These are phyloP conservation scores for Jacaranda copaia DNA, from an alignment of 257 asterid species.

Conservation along the genomic window DNA sequence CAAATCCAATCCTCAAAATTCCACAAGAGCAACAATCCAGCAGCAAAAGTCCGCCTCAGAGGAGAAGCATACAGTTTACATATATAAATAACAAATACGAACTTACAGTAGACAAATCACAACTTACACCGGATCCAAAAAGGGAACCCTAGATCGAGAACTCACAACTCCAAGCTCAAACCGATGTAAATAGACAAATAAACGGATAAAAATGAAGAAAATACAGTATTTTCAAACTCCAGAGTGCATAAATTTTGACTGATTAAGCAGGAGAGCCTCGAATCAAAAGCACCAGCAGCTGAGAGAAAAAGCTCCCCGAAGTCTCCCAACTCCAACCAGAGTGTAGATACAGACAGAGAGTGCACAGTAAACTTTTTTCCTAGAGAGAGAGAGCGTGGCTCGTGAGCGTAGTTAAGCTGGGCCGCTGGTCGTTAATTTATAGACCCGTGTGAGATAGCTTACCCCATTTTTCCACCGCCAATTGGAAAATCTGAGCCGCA, in stretches of 20 bases:
- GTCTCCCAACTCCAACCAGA: slow-evolving; percentile 36
- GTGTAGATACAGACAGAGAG: slow-evolving; percentile 30
- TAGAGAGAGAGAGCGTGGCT: slow-evolving; percentile 19
- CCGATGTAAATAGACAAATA: slow-evolving; percentile 2
- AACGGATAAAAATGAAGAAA: background rate
- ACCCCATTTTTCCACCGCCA: slow-evolving; percentile 38
- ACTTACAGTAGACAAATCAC: slow-evolving; percentile 16
- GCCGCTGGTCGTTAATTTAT: slow-evolving; percentile 36
- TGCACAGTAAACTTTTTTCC: slow-evolving; percentile 9
- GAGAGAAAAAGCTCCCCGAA: slow-evolving; percentile 32
- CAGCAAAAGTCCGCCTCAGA: slow-evolving; percentile 34
- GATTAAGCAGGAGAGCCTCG: slow-evolving; percentile 30
- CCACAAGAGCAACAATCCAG: slow-evolving; percentile 44
- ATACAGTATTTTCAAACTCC: slow-evolving; percentile 34
- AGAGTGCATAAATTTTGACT: slow-evolving; percentile 28
- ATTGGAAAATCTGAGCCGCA: slow-evolving; percentile 37
- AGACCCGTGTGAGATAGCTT: slow-evolving; percentile 29
- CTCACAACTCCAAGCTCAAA: slow-evolving; percentile 31
- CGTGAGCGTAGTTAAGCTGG: slow-evolving; percentile 3
- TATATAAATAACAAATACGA: background rate
- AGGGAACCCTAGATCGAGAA: slow-evolving; percentile 47
- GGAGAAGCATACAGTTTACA: slow-evolving; percentile 2
- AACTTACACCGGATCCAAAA: slow-evolving; percentile 24
- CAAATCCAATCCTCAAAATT: slow-evolving; percentile 44
- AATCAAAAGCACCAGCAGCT: slow-evolving; percentile 31